These are phyloP conservation scores for Scedosporium boydii DNA, from an alignment of 2,329 filamentous ascomycete species.

Conservation along the genomic window DNA sequence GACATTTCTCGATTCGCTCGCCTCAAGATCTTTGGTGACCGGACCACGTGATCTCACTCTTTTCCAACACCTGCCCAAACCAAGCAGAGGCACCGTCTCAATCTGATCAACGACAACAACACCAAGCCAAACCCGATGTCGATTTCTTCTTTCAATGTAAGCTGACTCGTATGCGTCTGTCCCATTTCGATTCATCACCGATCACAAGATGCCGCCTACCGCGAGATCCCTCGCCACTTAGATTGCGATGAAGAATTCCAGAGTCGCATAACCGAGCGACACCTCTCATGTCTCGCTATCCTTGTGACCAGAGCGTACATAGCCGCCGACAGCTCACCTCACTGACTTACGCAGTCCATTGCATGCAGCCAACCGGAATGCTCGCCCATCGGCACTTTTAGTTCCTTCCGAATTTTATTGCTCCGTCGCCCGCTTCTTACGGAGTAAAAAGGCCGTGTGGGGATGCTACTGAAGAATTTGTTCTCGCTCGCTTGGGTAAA, in stretches of 20 bases:
- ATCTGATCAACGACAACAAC: too few species aligned
- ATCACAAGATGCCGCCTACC: neutral
- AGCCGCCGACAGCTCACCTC: neutral
- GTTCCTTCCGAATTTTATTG: neutral
- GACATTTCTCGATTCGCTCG: too few species aligned
- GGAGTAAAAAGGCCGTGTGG: neutral
- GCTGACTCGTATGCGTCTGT: too few species aligned
- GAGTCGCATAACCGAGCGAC: neutral
- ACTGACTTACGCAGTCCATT: neutral
- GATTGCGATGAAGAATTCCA: neutral
- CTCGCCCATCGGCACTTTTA: neutral
- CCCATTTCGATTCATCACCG: neutral
- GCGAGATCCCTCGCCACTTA: neutral
- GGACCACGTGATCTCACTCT: too few species aligned
- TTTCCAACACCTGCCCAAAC: too few species aligned
- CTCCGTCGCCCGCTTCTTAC: neutral
- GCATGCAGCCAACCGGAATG: conserved; percentile 4
- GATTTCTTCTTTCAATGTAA: too few species aligned
- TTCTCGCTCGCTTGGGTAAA: neutral
- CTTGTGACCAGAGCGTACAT: conserved; percentile 2
- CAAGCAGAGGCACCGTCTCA: too few species aligned
- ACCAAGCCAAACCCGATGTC: too few species aligned
- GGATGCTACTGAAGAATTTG: neutral
- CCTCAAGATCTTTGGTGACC: too few species aligned
- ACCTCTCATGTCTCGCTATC: neutral